Conservation (phyloP, 805 yeast genomes). For the Ogataea parapolymorpha region DNA sequence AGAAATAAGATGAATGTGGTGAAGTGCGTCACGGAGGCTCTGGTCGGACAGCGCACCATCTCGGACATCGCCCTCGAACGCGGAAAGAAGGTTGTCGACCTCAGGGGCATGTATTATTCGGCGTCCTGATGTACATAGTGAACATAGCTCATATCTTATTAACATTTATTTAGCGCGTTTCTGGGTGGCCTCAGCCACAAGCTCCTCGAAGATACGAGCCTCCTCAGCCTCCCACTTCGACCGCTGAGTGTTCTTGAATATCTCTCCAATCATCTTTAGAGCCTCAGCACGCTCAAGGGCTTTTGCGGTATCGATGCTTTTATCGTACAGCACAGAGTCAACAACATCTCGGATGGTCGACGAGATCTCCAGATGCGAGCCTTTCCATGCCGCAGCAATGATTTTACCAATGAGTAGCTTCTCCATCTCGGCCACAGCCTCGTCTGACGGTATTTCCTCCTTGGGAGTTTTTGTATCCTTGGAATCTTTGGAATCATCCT, state of each 20-base stretch:
- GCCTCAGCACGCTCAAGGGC: conserved; percentile 79
- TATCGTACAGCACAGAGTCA: conserved; percentile 72
- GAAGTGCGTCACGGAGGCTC: conserved; percentile 84
- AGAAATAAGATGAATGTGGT: conserved; percentile 94
- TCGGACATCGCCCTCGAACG: conserved; percentile 87
- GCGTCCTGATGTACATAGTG: conserved; percentile 21
- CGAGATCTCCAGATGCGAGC: conserved; percentile 83
- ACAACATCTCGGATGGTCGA: conserved; percentile 78
- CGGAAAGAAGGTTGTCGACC: conserved; percentile 93
- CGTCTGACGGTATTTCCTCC: conserved; percentile 42
- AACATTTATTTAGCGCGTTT: conserved; percentile 48
- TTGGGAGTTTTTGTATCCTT: conserved; percentile 19
- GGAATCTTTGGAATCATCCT: conserved; percentile 14
- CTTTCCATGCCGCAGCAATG: conserved; percentile 92
- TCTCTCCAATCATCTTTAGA: conserved; percentile 63
- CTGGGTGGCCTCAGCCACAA: conserved; percentile 80
- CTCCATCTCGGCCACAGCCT: conserved; percentile 70
- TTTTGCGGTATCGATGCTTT: conserved; percentile 53
- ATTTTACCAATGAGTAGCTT: conserved; percentile 82
- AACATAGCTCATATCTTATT: conserved; percentile 17
- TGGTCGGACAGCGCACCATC: conserved; percentile 70
- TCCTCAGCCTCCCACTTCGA: conserved; percentile 90
- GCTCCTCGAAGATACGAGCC: conserved; percentile 84
- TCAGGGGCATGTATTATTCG: conserved; percentile 80
- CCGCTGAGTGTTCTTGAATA: conserved; percentile 64